Base-by-base conservation (phyloP, 768 basidiomycete genomes). In the Plicaturopsis crispa region DNA sequence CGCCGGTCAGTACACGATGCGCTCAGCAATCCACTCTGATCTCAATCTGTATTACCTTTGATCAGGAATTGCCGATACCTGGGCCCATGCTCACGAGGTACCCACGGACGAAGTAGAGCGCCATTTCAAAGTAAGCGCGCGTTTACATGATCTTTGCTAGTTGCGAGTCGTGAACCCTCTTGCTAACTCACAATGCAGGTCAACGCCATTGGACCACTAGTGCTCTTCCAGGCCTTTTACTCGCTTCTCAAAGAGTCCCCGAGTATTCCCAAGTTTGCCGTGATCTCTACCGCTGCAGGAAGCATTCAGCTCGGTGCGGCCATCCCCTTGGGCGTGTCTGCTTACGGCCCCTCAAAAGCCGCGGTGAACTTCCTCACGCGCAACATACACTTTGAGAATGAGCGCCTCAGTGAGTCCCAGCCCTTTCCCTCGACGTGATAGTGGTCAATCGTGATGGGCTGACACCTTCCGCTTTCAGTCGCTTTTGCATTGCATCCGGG, bases 131-230 rank as follows among this genome's bases (percentile, higher is more conserved):
- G n/a, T n/a, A n/a, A n/a, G n/a, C n/a, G n/a, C n/a, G n/a, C n/a
- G 17, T 6, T 31, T 37, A 26, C 8, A 17, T 4, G 35, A 36
- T 3, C 34, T 36, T 20, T 42, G 20, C 23, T 33, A 42, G n/a
- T 24, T 31, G 3, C 10, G 28, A 14, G 10, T 30, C 28, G 28
- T 30, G 28, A 30, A 10, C 14, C 28, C 28, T 30, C 28, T 14
- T 10, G 14, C 28, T 30, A 10, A 30, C 28, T 30, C 28, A 30
- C 28, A 10, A 30, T 30, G 28, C 28, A 30, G 28, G 28, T 30
- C 10, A 42, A 42, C 41, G 32, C 31, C 14, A 24, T 42, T 20
- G 41, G 41, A 16, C 3, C 21, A 13, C 17, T 42, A 16, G 41
- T 42, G 6, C 24, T 37, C 1, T 42, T 42, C 35, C 41, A 42